These are phyloP conservation scores for Microthyrium microscopicum DNA, from an alignment of 2,329 filamentous ascomycete species.

Conservation along the genomic window DNA sequence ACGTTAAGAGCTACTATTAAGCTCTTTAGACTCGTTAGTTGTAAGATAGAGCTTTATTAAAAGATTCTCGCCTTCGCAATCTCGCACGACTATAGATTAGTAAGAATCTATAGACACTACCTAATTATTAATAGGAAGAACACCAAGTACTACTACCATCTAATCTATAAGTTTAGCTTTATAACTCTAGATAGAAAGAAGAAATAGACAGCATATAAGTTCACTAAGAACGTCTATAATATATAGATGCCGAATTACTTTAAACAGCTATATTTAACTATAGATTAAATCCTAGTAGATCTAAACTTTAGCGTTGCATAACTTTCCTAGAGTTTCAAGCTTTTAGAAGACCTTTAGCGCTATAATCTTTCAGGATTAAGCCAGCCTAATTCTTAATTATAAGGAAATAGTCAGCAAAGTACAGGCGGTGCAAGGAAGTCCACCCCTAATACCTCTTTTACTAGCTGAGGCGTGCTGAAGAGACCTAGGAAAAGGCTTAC, in stretches of 20 bases:
- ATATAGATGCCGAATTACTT: conserved; percentile 11
- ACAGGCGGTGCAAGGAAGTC: conserved; percentile 6
- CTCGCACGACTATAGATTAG: conserved; percentile 11
- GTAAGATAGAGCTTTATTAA: conserved; percentile 11
- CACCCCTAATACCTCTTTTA: conserved; percentile 8
- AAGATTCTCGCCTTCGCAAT: conserved; percentile 13
- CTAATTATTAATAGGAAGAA: conserved; percentile 11
- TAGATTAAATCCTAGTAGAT: conserved; percentile 5
- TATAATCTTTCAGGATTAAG: conserved; percentile 7
- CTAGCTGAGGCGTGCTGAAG: conserved; percentile 8
- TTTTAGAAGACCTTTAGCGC: conserved; percentile 1
- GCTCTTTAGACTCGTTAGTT: conserved; percentile 12
- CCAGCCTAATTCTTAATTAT: conserved; percentile 7
- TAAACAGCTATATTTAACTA: conserved; percentile 9
- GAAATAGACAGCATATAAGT: conserved; percentile 12
- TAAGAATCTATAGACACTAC: conserved; percentile 12
- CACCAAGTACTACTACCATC: conserved; percentile 11
- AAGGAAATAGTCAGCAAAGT: conserved; percentile 7
- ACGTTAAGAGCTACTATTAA: conserved; percentile 11
- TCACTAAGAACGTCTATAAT: conserved; percentile 12
- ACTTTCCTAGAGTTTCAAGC: conserved; percentile 1
- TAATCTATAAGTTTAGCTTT: conserved; percentile 10
- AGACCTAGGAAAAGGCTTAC: conserved; percentile 7
- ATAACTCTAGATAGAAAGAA: conserved; percentile 10
- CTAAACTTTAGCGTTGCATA: conserved; percentile 2